Percentiles rank a stretch among this genome's conserved stretches.
Evolutionary conservation across 768 basidiomycete genomes (phyloP).

Genomic region (Inosperma sp.): DNA sequence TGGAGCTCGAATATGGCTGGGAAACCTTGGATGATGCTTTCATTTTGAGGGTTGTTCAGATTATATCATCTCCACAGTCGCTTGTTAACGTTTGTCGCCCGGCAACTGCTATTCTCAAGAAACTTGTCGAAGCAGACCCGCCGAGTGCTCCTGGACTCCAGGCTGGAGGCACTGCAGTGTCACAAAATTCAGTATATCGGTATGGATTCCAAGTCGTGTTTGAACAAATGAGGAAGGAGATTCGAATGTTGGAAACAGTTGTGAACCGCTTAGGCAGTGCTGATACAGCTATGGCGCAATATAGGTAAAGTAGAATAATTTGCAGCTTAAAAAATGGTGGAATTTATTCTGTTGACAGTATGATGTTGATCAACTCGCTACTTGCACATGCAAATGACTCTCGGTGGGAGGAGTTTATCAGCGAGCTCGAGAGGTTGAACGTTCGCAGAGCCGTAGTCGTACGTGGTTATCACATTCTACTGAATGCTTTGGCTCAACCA

Average conservation of each 20-base stretch:
- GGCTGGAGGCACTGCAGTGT: slow-evolving; percentile 56
- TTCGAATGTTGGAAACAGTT: slow-evolving; percentile 73
- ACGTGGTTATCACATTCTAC: slow-evolving; percentile 27
- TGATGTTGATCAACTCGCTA: slow-evolving; percentile 88
- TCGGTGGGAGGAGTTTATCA: slow-evolving; percentile 75
- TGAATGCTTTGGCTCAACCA: not conserved
- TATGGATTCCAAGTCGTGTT: slow-evolving; percentile 85
- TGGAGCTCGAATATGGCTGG: slow-evolving; percentile 87
- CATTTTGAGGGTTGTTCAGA: slow-evolving; percentile 72
- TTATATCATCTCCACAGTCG: slow-evolving; percentile 68
- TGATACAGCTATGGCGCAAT: slow-evolving; percentile 79
- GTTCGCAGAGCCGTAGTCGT: slow-evolving; percentile 81
- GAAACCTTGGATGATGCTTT: slow-evolving; percentile 64
- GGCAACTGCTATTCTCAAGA: slow-evolving; percentile 85
- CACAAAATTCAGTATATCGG: slow-evolving; percentile 60
- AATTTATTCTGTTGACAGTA: slow-evolving; percentile 39
- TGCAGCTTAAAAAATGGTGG: not conserved
- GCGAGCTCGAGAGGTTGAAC: slow-evolving; percentile 69
- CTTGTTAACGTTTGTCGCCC: slow-evolving; percentile 89
- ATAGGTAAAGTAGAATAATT: slow-evolving; percentile 48
- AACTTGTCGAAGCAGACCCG: slow-evolving; percentile 84
- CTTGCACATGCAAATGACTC: slow-evolving; percentile 72
- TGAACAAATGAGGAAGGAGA: slow-evolving; percentile 73
- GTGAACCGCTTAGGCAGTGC: slow-evolving; percentile 73
- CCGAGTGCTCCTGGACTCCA: slow-evolving; percentile 56